phyloP scores from a whole-genome alignment of 164 flowering plant species.

The Chimonanthus salicifolius region DNA sequence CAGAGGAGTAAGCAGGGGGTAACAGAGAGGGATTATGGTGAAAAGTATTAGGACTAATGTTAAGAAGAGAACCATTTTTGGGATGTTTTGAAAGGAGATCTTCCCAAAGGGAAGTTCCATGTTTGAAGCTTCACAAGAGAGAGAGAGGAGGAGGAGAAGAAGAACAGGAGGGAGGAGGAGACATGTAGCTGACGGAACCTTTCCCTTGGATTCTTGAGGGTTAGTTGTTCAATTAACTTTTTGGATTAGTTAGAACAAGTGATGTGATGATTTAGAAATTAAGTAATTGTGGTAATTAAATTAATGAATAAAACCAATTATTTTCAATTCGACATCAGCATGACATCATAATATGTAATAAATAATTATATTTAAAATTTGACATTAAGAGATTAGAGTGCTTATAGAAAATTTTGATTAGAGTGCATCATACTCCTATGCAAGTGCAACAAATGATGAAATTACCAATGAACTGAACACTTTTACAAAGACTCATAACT shows the following conservation, averaged over 20 bases:
- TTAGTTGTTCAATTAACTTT: too few relatives aligned
- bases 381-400: too few relatives aligned
- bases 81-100: slow-evolving; percentile 15
- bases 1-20: slow-evolving; percentile 19
- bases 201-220: too few relatives aligned
- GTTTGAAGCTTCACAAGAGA: slow-evolving; percentile 27
- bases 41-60: slow-evolving; percentile 23
- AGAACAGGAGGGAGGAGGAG: neutral
- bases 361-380: too few relatives aligned
- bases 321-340: too few relatives aligned
- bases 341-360: too few relatives aligned
- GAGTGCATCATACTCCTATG: too few relatives aligned
- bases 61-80: slow-evolving; percentile 17
- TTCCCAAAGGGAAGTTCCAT: slow-evolving; percentile 23
- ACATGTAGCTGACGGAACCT: neutral
- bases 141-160: neutral
- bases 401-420: too few relatives aligned
- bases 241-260: neutral
- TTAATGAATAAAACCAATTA: neutral
- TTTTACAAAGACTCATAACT: too few relatives aligned
- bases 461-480: too few relatives aligned
- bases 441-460: too few relatives aligned
- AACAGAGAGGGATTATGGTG: slow-evolving; percentile 27
- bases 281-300: neutral
- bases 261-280: neutral